Base-by-base conservation (phyloP, 2,329 filamentous ascomycete species). In the Colletotrichum sp. region DNA sequence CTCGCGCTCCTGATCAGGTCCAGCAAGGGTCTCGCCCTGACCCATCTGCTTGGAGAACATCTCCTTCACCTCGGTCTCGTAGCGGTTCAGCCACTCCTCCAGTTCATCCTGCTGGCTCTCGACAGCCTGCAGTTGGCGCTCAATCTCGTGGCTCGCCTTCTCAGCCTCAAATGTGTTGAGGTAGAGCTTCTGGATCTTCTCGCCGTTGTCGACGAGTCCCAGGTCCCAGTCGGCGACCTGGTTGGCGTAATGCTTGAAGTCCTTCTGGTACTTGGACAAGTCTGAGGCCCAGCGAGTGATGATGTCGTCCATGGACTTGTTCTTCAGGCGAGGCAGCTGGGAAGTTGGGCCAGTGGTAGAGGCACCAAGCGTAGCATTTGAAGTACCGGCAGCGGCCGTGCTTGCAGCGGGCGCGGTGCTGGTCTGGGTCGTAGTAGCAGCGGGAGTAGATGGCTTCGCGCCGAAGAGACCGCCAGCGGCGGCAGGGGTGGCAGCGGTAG, bases 301-400 rank as follows among this genome's bases (percentile, higher is more conserved):
- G 78, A 99, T 98, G 83, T 99, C 97, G 82, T 99, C 97, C 95
- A 99, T 98, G 1, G 96, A 98, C 87, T 98, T 99, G 85, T 98
- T 98, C 89, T 98, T 98, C 48, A 99, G 89, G 32, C 97, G 94
- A 6, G 96, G 97, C 81, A 98, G 92, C 73, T 96, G 93, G 18
- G 97, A 96, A 4, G 93, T 88, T 2, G 96, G 95, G 0, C 96
- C 96, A 39, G 92, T 89, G 5, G 95, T 98, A 2, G 96, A 98
- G 32, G 93, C 92, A 21, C 92, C 92, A 65, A 96, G 86, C 32
- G 82, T 78, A 21, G 43, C 43, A 61, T 83, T 88, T 28, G 85
- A 78, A 13, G 82, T 81, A 24, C 81, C 52, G 5, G 81, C 77
- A 6, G 77, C 68, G 16, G 74, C 65, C 9, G 74, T 55, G 52